phyloP scores from a whole-genome alignment of 768 basidiomycete species.

The Tylopilus rubrobrunneus region DNA sequence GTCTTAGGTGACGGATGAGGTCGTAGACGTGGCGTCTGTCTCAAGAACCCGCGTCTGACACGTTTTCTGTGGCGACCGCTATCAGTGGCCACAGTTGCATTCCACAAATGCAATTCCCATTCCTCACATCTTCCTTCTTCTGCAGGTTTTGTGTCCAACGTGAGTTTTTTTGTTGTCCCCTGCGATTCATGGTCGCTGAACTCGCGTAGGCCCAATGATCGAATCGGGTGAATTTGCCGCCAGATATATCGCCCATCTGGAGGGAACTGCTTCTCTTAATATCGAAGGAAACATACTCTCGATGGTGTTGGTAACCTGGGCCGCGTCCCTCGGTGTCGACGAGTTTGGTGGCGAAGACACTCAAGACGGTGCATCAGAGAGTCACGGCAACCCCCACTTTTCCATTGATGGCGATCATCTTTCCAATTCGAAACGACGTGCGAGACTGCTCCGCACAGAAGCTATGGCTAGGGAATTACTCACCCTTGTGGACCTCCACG shows the following conservation, averaged over 20 bases:
- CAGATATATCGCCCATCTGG: constrained; percentile 64
- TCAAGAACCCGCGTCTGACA: constrained; percentile 18
- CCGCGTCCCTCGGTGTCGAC: constrained; percentile 83
- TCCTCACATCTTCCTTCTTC: constrained; percentile 86
- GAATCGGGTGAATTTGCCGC: constrained; percentile 75
- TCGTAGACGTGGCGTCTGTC: constrained; percentile 19
- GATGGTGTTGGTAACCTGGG: constrained; percentile 84
- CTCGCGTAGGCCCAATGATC: constrained; percentile 69
- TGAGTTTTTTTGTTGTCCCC: constrained; percentile 34
- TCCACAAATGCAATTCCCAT: constrained; percentile 69
- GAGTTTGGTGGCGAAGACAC: constrained; percentile 59
- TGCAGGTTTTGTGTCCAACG: constrained; percentile 81
- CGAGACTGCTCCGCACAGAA: constrained; percentile 54
- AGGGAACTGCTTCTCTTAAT: constrained; percentile 60
- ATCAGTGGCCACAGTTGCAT: constrained; percentile 41
- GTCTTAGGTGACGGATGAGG: constrained; percentile 49
- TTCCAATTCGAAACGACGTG: constrained; percentile 36
- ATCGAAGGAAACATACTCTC: constrained; percentile 72
- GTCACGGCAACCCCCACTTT: constrained; percentile 4
- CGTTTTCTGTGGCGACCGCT: constrained; percentile 4
- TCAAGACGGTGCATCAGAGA: constrained; percentile 5
- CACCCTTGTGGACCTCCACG: constrained; percentile 74
- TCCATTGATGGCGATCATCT: constrained; percentile 25
- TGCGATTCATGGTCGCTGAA: constrained; percentile 4
- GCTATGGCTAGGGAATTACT: constrained; percentile 75